Percentiles rank a stretch among this genome's conserved stretches.
Conservation (phyloP, 1,284 basidiomycete species). For the Stereum hirsutum region DNA sequence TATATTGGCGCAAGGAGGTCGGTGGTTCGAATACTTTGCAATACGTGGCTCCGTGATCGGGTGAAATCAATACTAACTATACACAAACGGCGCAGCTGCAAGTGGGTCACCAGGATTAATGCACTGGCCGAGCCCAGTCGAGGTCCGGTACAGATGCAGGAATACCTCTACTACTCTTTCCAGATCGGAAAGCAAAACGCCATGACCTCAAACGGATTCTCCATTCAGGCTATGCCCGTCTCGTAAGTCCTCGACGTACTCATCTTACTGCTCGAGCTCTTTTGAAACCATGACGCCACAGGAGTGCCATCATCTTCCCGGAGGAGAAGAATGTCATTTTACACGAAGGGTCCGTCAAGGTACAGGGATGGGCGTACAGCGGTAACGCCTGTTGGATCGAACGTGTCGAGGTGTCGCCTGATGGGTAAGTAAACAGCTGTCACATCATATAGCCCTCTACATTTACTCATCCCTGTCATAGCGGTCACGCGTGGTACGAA, state of each 20-base stretch:
- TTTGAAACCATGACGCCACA: too few relatives aligned
- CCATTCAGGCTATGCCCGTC: constrained; percentile 48
- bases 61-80: too few relatives aligned
- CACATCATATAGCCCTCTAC: background rate
- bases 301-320: constrained; percentile 41
- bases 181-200: constrained; percentile 45
- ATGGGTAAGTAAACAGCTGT: constrained; percentile 28
- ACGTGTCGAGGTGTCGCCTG: constrained; percentile 43
- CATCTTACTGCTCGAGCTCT: too few relatives aligned
- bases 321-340: constrained; percentile 36
- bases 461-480: constrained; percentile 8
- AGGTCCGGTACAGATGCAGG: constrained; percentile 44
- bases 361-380: constrained; percentile 45
- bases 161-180: constrained; percentile 38
- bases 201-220: constrained; percentile 41
- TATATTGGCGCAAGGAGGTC: constrained; percentile 50
- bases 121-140: constrained; percentile 37
- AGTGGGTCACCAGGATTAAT: constrained; percentile 50
- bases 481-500: constrained; percentile 42
- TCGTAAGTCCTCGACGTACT: constrained; percentile 26
- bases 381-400: constrained; percentile 50
- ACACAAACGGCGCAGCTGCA: too few relatives aligned
- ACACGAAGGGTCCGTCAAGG: constrained; percentile 36
- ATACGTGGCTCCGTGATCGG: too few relatives aligned
- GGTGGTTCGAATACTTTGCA: too few relatives aligned